phyloP scores from a whole-genome alignment of 163 green algal species.

The Prototheca stagnorum region DNA sequence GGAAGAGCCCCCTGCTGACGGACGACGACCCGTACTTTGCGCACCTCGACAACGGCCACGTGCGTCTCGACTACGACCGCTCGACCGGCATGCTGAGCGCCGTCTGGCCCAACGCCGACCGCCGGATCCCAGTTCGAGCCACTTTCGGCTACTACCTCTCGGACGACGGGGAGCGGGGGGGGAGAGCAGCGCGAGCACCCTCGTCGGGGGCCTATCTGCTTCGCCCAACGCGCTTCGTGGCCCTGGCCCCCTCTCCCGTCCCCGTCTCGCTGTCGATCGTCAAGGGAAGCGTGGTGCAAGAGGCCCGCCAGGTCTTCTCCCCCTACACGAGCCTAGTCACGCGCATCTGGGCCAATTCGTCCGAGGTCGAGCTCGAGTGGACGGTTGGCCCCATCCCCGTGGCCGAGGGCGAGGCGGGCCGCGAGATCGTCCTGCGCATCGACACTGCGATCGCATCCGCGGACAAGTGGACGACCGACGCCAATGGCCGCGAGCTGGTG shows the following conservation, averaged over 20 bases:
- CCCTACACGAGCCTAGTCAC: constrained; percentile 23
- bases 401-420: constrained; percentile 37
- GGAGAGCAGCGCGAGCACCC: no score
- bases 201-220: no score
- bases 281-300: constrained; percentile 27
- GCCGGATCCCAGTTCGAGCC: constrained; percentile 2
- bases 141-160: constrained; percentile 36
- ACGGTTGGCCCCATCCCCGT: constrained; percentile 55
- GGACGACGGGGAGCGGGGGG: constrained; percentile 29
- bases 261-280: constrained; percentile 25
- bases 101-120: not conserved
- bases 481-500: constrained; percentile 63
- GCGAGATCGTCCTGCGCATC: constrained; percentile 41
- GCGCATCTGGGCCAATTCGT: not conserved
- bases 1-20: no score
- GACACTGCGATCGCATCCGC: constrained; percentile 15
- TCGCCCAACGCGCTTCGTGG: no score
- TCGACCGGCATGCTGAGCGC: constrained; percentile 1
- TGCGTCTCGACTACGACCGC: not conserved
- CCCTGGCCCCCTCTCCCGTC: no score
- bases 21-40: not conserved
- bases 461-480: constrained; percentile 50
- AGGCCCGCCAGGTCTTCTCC: constrained; percentile 33
- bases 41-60: not conserved
- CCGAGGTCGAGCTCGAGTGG: constrained; percentile 58